Conservation (phyloP, 2,329 filamentous ascomycete genomes). For the Talaromyces sp. region DNA sequence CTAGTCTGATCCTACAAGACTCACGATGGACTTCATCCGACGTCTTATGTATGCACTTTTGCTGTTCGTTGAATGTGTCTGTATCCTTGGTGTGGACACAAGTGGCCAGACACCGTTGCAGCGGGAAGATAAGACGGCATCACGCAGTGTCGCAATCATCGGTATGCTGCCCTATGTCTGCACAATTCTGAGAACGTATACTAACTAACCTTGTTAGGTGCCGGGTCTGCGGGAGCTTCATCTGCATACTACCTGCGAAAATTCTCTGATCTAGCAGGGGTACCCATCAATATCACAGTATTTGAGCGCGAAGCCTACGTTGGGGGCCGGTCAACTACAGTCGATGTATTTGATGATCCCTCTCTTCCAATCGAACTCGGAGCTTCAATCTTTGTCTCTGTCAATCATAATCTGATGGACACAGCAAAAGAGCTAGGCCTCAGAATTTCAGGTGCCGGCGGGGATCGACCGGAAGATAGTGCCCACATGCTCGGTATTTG, state of each 20-base stretch:
- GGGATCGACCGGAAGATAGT: conserved; percentile 46
- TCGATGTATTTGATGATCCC: conserved; percentile 68
- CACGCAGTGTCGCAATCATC: conserved; percentile 36
- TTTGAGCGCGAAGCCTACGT: conserved; percentile 76
- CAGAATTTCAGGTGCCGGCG: conserved; percentile 46
- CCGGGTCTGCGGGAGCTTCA: conserved; percentile 83
- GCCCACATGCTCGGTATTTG: conserved; percentile 68
- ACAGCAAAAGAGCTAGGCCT: conserved; percentile 71
- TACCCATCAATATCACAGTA: conserved; percentile 73
- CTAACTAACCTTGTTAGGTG: conserved; percentile 66
- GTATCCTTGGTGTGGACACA: conserved; percentile 23
- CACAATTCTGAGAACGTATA: too few species aligned
- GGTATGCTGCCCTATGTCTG: conserved; percentile 26
- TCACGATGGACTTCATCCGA: conserved; percentile 2
- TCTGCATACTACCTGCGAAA: conserved; percentile 76
- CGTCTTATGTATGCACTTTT: background rate
- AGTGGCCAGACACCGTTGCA: conserved; percentile 27
- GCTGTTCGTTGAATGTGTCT: conserved; percentile 1
- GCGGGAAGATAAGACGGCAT: conserved; percentile 17
- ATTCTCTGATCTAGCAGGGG: conserved; percentile 59
- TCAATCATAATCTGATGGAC: conserved; percentile 77
- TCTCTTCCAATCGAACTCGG: conserved; percentile 74
- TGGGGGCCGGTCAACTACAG: conserved; percentile 82
- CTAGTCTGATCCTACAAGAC: background rate
- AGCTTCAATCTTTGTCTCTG: conserved; percentile 83